These are phyloP conservation scores for Lentinula boryana DNA, from an alignment of 768 basidiomycete species.

Conservation along the genomic window DNA sequence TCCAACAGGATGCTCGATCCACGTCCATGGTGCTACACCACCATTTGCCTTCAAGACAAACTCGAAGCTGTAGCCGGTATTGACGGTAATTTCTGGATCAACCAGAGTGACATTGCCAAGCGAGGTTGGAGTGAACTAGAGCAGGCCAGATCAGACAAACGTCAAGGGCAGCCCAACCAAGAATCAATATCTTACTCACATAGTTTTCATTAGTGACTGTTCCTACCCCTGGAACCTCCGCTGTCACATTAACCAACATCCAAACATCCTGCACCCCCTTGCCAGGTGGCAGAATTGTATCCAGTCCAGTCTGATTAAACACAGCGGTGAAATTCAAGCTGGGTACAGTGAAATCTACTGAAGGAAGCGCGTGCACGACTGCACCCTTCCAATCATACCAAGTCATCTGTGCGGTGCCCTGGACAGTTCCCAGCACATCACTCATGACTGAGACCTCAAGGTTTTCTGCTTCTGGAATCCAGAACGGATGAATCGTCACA, in stretches of 20 bases:
- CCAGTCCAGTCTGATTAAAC: constrained; percentile 32
- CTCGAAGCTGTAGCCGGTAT: constrained; percentile 24
- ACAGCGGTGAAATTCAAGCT: constrained; percentile 45
- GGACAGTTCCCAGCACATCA: constrained; percentile 39
- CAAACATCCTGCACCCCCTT: constrained; percentile 38
- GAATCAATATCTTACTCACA: constrained; percentile 24
- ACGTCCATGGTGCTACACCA: constrained; percentile 53
- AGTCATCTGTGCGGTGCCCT: constrained; percentile 41
- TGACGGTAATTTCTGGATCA: constrained; percentile 42
- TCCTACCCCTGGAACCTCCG: constrained; percentile 27
- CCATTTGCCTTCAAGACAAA: constrained; percentile 48
- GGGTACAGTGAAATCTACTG: constrained; percentile 34
- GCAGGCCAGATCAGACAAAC: background rate
- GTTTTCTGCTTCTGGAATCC: constrained; percentile 41
- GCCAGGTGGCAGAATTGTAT: constrained; percentile 38
- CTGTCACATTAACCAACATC: constrained; percentile 45
- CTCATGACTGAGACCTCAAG: constrained; percentile 46
- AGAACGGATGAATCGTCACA: constrained; percentile 49
- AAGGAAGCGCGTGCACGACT: constrained; percentile 27
- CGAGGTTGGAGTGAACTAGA: constrained; percentile 47
- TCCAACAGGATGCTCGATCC: constrained; percentile 53
- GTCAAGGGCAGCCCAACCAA: background rate
- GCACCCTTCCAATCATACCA: constrained; percentile 55
- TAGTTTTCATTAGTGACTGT: constrained; percentile 46
- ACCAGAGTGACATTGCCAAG: constrained; percentile 39